Conservation (phyloP, 1,139 yeast genomes). For the Wickerhamiella pararugosa region DNA sequence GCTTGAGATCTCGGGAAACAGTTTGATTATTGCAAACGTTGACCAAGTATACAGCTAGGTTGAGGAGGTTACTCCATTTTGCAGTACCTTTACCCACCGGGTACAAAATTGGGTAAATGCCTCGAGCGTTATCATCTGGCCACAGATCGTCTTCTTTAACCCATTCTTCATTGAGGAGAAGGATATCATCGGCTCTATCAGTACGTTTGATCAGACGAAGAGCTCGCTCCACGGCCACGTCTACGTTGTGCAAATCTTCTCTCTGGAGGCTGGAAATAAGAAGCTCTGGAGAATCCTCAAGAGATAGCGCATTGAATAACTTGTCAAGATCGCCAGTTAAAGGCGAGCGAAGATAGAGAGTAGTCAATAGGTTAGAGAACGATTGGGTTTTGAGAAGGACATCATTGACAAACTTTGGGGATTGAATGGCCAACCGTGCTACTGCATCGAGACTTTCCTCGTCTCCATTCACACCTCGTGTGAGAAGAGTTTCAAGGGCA, state of each 20-base stretch:
- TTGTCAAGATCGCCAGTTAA: too few species aligned
- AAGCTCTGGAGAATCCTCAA: not conserved
- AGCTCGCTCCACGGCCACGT: slow-evolving; percentile 3
- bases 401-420: too few species aligned
- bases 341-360: too few species aligned
- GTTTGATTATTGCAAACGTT: not conserved
- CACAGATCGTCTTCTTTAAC: not conserved
- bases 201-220: not conserved
- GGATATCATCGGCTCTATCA: not conserved
- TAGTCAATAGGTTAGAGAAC: too few species aligned
- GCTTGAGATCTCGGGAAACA: not conserved
- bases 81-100: not conserved
- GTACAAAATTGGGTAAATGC: slow-evolving; percentile 1
- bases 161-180: not conserved
- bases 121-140: not conserved
- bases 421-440: too few species aligned
- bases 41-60: slow-evolving; percentile 1
- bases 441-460: too few species aligned
- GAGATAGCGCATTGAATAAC: too few species aligned
- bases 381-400: too few species aligned
- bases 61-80: not conserved
- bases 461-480: too few species aligned
- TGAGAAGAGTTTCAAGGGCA: too few species aligned
- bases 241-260: not conserved
- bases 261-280: not conserved